These are phyloP conservation scores for Erythrophleum fordii DNA, from an alignment of 306 rosid species.

Conservation along the genomic window DNA sequence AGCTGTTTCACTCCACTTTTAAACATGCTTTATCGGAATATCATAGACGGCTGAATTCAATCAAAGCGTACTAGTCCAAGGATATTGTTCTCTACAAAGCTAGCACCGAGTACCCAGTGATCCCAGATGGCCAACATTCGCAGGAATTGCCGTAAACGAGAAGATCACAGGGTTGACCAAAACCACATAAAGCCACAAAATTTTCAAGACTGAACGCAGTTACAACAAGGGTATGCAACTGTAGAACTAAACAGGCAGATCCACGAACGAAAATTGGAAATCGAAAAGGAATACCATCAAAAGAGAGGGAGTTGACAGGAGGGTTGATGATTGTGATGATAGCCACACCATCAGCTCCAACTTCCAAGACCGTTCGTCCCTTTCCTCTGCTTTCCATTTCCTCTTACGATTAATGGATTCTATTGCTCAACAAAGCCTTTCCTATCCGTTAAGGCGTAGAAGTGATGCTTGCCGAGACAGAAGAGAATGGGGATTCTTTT, in stretches of 20 bases:
- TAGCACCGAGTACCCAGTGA: not conserved
- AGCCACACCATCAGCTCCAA: conserved; percentile 92
- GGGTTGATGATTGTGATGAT: conserved; percentile 90
- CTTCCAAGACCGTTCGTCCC: conserved; percentile 72
- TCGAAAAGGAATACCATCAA: conserved; percentile 62
- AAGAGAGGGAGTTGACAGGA: conserved; percentile 94
- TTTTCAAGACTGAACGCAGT: not conserved
- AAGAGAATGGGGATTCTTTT: not conserved
- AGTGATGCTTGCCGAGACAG: not conserved
- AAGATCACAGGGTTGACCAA: not conserved
- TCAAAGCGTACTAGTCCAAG: not conserved
- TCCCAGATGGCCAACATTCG: not conserved
- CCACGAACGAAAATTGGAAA: not conserved
- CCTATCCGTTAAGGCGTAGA: not conserved
- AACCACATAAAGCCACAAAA: not conserved
- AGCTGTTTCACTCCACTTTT: not conserved
- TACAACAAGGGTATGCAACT: not conserved
- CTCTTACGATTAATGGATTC: not conserved
- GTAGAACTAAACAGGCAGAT: not conserved
- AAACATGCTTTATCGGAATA: not conserved
- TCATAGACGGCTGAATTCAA: not conserved
- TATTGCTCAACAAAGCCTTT: not conserved
- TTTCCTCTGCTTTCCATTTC: conserved; percentile 58
- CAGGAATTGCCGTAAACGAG: not conserved
- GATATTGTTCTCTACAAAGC: not conserved